phyloP scores from a whole-genome alignment of 2,329 filamentous ascomycete genomes.

The Dothidotthia symphoricarpi region DNA sequence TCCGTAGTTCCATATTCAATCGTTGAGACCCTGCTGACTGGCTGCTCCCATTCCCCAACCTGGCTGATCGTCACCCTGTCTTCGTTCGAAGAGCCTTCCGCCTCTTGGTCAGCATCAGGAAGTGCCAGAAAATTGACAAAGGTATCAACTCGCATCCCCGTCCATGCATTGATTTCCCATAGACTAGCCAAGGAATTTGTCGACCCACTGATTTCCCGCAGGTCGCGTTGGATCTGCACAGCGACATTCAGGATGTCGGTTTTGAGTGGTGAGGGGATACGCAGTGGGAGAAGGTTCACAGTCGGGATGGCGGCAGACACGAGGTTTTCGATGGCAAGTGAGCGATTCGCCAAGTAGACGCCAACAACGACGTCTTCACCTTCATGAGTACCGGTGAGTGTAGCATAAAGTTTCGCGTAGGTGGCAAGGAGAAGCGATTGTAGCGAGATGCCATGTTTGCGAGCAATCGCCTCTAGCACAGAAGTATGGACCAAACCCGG shows the following conservation, averaged over 20 bases:
- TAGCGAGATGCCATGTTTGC: slow-evolving; percentile 58
- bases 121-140: slow-evolving; percentile 80
- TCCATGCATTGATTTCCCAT: slow-evolving; percentile 73
- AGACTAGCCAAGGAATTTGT: slow-evolving; percentile 62
- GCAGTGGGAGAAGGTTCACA: slow-evolving; percentile 74
- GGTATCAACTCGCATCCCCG: slow-evolving; percentile 64
- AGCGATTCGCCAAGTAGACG: slow-evolving; percentile 79
- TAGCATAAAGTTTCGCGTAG: slow-evolving; percentile 57
- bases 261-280: slow-evolving; percentile 46
- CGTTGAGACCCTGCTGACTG: slow-evolving; percentile 18
- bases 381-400: slow-evolving; percentile 19
- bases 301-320: slow-evolving; percentile 64
- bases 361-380: slow-evolving; percentile 62
- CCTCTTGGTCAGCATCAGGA: slow-evolving; percentile 38
- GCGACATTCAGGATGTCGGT: slow-evolving; percentile 54
- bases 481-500: slow-evolving; percentile 48
- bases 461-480: slow-evolving; percentile 46
- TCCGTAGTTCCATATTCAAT: slow-evolving; percentile 8
- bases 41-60: slow-evolving; percentile 15
- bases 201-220: slow-evolving; percentile 59
- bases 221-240: slow-evolving; percentile 62
- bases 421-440: slow-evolving; percentile 75
- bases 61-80: slow-evolving; percentile 20
- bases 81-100: slow-evolving; percentile 1
- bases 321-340: slow-evolving; percentile 52